phyloP scores from a whole-genome alignment of 2,329 filamentous ascomycete genomes.

The Ascochyta clinopodiicola region DNA sequence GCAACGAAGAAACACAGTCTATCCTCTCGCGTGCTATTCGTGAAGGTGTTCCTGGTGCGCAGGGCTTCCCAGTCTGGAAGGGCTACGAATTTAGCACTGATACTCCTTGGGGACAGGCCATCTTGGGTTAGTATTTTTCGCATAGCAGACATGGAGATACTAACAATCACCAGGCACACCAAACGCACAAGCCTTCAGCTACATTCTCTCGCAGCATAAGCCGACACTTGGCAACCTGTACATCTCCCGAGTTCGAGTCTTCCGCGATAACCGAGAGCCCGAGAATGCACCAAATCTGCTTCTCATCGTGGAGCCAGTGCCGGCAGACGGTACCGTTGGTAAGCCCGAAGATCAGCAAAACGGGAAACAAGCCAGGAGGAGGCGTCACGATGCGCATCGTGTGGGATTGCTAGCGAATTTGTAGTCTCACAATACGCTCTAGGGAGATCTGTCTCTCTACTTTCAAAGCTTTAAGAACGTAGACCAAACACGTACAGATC shows the following conservation, averaged over 20 bases:
- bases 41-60: not conserved
- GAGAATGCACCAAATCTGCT: not conserved
- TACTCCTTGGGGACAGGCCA: not conserved
- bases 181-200: slow-evolving; percentile 12
- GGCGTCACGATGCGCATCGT: not conserved
- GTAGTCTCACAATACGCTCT: not conserved
- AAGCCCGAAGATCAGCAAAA: not conserved
- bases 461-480: too few species aligned
- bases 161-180: slow-evolving; percentile 2
- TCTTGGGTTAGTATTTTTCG: not conserved
- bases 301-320: slow-evolving; percentile 8
- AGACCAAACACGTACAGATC: too few species aligned
- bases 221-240: slow-evolving; percentile 4
- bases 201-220: slow-evolving; percentile 11
- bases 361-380: not conserved
- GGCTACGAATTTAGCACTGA: slow-evolving; percentile 3
- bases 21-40: slow-evolving; percentile 2
- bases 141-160: not conserved
- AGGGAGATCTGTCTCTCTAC: too few species aligned
- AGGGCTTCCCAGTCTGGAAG: not conserved
- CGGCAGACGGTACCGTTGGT: not conserved
- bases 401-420: not conserved
- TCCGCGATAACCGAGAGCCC: not conserved
- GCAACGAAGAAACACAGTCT: slow-evolving; percentile 1
- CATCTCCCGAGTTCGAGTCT: slow-evolving; percentile 8